Percentiles rank a stretch among this genome's conserved stretches.
phyloP scores from a whole-genome alignment of 176 grass and related monocot species.

The Pontederia crassipes region DNA sequence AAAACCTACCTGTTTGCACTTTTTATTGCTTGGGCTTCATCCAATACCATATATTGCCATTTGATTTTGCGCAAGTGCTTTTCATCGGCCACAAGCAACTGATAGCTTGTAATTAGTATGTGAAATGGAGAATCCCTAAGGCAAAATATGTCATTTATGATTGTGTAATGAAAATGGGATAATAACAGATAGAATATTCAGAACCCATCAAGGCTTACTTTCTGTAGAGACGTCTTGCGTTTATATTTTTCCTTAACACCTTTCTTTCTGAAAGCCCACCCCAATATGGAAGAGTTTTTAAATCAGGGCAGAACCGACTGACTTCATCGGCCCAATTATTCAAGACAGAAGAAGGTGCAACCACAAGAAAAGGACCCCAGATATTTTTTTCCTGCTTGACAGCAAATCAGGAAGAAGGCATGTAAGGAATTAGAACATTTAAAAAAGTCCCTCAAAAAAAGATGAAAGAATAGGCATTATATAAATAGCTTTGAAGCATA shows the following conservation, averaged over 20 bases:
- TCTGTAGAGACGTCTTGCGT: constrained; percentile 87
- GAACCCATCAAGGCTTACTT: constrained; percentile 27
- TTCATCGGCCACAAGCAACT: constrained; percentile 95
- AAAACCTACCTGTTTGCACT: constrained; percentile 76
- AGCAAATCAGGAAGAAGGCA: background rate
- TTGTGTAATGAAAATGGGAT: constrained; percentile 17
- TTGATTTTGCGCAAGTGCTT: constrained; percentile 90
- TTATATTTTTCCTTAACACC: constrained; percentile 90
- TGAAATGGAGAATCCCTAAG: constrained; percentile 87
- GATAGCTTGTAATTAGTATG: constrained; percentile 98
- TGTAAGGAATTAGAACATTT: background rate
- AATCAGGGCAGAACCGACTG: constrained; percentile 87
- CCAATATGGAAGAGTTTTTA: constrained; percentile 98
- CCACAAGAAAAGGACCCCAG: constrained; percentile 98
- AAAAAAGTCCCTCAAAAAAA: background rate
- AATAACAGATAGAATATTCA: background rate
- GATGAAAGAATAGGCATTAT: too few species aligned
- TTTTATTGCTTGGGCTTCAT: constrained; percentile 99
- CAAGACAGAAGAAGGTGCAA: constrained; percentile 96
- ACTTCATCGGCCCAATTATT: constrained; percentile 99
- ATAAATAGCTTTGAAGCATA: too few species aligned
- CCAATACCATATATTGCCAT: constrained; percentile 99
- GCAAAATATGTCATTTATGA: constrained; percentile 18
- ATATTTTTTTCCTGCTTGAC: constrained; percentile 92
- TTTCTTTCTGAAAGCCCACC: constrained; percentile 57